Evolutionary conservation across 2,329 filamentous ascomycete species (phyloP), one percentile per base, ranked within the genome.

Genomic region (Cercospora zeae-maydis): DNA sequence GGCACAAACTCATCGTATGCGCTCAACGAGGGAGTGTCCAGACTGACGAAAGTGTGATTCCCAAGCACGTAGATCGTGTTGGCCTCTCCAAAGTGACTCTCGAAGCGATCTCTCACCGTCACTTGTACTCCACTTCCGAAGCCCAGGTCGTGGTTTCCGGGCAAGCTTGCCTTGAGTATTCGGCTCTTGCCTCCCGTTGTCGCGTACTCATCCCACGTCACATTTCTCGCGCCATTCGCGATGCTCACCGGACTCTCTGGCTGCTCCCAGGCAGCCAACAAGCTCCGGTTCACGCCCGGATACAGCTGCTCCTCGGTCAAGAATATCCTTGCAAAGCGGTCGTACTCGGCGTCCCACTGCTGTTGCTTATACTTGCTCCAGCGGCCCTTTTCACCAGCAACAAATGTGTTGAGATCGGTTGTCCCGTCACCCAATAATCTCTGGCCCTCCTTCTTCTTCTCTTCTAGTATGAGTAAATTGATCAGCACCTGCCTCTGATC

Each of bases 81-180:
- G n/a, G 88, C 86, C 60, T 95, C 88, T 4, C 95, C 95, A 77
- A 99, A 98, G 74, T 88, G 96, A 3, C 88, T 86, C 71, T 89
- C 86, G 75, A 98, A 99, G 14, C 95, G 83, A 70, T 95, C 83
- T 57, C 93, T 85, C 34, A 96, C 91, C 0, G 89, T 82, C 8
- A 88, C 74, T 74, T 96, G 91, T 53, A 99, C 88, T 49, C 93
- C 90, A 21, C 87, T 87, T 2, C 91, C 93, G 73, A 98, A 96
- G 0, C 95, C 95, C 42, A 98, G 77, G 74, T 99, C 95, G 74
- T 99, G 95, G 72, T 99, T 99, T 1, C 95, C 95, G 0, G 95
- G 95, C 62, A 99, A 74, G 72, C 89, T 93, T 16, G 90, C 86
- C 58, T 98, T 88, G 58, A 98, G 80, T 76, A 89, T 92, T 62